Base-by-base conservation (phyloP, 1,139 yeast genomes). In the Pichia kudriavzevii region DNA sequence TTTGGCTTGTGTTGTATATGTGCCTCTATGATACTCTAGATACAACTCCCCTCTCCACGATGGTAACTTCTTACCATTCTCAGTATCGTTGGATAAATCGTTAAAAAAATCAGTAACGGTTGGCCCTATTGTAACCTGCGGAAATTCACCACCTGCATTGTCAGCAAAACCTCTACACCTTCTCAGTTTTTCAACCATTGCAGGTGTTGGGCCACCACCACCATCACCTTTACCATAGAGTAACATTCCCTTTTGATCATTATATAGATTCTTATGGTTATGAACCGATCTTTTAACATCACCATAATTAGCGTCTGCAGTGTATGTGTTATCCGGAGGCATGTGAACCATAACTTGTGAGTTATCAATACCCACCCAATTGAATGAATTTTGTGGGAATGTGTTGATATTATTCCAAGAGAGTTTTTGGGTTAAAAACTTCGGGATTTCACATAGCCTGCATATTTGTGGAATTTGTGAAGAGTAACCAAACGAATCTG, bases 311-410 rank as follows among this genome's bases (percentile, higher is more conserved):
- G 96, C 95, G 48, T 69, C 72, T 0, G 97, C 94, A 9, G 97
- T 91, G 53, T 91, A 91, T 0, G 97, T 91, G 56, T 91, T 83
- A 18, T 82, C 93, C 4, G 98, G 97, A 15, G 97, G 97, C 97
- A 91, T 91, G 55, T 91, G 98, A 29, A 91, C 87, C 49, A 91
- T 63, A 1, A 91, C 85, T 56, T 88, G 96, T 4, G 95, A 74
- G 0, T 95, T 94, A 59, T 91, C 97, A 35, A 91, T 67, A 28
- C 94, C 94, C 5, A 81, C 82, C 98, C 98, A 91, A 56, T 85
- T 87, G 59, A 91, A 91, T 1, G 96, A 83, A 12, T 84, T 69
- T 51, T 85, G 72, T 3, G 97, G 98, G 63, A 88, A 88, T 35
- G 64, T 68, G 58, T 91, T 87, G 59, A 91, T 85, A 55, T 88